A percentile compares a stretch with the other conserved stretches of the same genome.
phyloP scores from a whole-genome alignment of 495 filamentous ascomycete species.

The Pseudomonodictys pantanalensis region DNA sequence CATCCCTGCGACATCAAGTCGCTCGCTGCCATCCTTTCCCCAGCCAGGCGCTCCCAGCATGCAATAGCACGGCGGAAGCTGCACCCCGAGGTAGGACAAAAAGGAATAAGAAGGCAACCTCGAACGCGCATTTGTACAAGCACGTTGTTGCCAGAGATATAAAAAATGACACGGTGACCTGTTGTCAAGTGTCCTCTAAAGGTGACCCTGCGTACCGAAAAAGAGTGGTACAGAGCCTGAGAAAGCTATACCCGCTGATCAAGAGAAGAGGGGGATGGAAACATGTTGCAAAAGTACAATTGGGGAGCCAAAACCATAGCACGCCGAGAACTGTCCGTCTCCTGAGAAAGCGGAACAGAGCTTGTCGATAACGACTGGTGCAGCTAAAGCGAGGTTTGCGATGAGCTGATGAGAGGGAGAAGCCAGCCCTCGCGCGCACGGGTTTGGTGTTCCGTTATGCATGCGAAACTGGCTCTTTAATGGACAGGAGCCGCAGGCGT shows the following conservation, averaged over 20 bases:
- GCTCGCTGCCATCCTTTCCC: background rate
- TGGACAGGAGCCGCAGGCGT: slow-evolving; percentile 18
- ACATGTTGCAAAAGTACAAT: background rate
- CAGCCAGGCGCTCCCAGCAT: background rate
- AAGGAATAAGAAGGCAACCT: too few relatives aligned
- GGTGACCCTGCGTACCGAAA: background rate
- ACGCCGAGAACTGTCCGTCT: background rate
- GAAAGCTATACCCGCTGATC: background rate
- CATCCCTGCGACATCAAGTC: background rate
- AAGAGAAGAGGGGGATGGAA: background rate
- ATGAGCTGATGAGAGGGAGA: background rate
- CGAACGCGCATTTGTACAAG: too few relatives aligned
- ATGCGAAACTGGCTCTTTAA: background rate
- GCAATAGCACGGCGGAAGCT: too few relatives aligned
- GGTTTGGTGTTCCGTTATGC: too few relatives aligned
- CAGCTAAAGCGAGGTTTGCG: background rate
- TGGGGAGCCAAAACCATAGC: slow-evolving; percentile 10
- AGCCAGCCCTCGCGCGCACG: too few relatives aligned
- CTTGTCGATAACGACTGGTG: too few relatives aligned
- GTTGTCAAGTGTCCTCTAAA: background rate
- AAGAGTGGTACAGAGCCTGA: slow-evolving; percentile 3
- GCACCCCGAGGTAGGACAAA: too few relatives aligned
- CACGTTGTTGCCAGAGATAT: too few relatives aligned
- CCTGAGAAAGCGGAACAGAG: too few relatives aligned
- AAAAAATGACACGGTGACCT: background rate